phyloP scores from a whole-genome alignment of 768 basidiomycete species.

The Phaffia australis region DNA sequence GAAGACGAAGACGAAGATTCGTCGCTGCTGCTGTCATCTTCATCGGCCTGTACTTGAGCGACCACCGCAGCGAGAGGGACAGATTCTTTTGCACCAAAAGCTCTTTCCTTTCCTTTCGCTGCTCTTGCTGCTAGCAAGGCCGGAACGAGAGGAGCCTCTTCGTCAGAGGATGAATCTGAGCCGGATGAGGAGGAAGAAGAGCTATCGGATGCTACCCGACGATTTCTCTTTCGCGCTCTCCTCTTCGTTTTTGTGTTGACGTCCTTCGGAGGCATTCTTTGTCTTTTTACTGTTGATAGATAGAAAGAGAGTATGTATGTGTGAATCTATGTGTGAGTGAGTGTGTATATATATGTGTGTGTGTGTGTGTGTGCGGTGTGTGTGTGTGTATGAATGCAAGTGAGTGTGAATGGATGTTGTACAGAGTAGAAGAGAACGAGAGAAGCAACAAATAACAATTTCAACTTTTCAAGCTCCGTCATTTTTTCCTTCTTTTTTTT shows the following conservation, averaged over 20 bases:
- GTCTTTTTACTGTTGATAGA: too few species aligned
- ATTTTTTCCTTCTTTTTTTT: not conserved
- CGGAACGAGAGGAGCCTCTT: conserved; percentile 23
- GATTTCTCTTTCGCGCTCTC: conserved; percentile 13
- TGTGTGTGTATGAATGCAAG: not conserved
- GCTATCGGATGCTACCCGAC: conserved; percentile 19
- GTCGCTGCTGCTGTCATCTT: conserved; percentile 6
- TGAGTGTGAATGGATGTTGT: not conserved
- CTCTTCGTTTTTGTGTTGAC: conserved; percentile 6
- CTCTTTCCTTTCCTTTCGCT: conserved; percentile 21
- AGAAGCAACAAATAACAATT: too few species aligned
- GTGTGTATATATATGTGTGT: not conserved
- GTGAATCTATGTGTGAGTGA: not conserved
- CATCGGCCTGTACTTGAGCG: not conserved
- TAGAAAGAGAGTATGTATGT: not conserved
- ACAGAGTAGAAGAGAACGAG: not conserved
- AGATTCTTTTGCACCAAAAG: not conserved
- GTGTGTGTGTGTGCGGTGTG: not conserved
- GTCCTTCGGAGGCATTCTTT: conserved; percentile 10
- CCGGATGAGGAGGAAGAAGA: conserved; percentile 7
- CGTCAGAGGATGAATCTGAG: conserved; percentile 12
- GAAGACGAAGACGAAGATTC: conserved; percentile 2
- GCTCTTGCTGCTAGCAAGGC: conserved; percentile 13
- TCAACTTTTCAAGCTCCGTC: too few species aligned
- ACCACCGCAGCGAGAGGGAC: not conserved